Evolutionary conservation across 2,329 filamentous ascomycete species (phyloP).

Genomic region (Knufia fluminis): DNA sequence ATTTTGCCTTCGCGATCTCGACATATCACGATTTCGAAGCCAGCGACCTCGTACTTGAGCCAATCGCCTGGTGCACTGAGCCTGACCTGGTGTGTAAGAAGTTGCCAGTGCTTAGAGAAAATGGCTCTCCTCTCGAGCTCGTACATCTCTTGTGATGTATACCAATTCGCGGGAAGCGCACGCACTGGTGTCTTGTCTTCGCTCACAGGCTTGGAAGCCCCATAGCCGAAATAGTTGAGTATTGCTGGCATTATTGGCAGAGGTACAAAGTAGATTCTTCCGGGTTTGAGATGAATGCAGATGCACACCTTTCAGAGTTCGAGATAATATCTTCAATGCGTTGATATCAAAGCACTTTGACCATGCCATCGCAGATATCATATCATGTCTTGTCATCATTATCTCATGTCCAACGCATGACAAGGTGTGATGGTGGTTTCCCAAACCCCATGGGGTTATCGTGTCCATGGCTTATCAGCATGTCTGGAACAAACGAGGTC

Average conservation of each 20-base stretch:
- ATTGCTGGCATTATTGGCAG: conserved; percentile 13
- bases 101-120: conserved; percentile 43
- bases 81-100: conserved; percentile 33
- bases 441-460: too few relatives aligned
- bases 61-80: conserved; percentile 41
- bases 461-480: too few relatives aligned
- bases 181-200: conserved; percentile 5
- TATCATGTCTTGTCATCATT: too few relatives aligned
- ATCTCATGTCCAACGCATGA: too few relatives aligned
- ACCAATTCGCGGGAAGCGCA: conserved; percentile 47
- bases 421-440: too few relatives aligned
- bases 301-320: not conserved
- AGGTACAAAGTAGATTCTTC: not conserved
- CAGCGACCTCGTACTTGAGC: conserved; percentile 27
- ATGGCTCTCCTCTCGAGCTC: conserved; percentile 43
- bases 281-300: not conserved
- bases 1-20: conserved; percentile 43
- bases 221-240: conserved; percentile 11
- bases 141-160: conserved; percentile 40
- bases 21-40: conserved; percentile 47
- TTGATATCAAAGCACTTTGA: not conserved
- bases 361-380: too few relatives aligned
- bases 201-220: not conserved
- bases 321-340: not conserved
- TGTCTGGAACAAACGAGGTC: too few relatives aligned